phyloP scores from a whole-genome alignment of 202 grass and related monocot species.

The Dendrocalamus latiflorus region DNA sequence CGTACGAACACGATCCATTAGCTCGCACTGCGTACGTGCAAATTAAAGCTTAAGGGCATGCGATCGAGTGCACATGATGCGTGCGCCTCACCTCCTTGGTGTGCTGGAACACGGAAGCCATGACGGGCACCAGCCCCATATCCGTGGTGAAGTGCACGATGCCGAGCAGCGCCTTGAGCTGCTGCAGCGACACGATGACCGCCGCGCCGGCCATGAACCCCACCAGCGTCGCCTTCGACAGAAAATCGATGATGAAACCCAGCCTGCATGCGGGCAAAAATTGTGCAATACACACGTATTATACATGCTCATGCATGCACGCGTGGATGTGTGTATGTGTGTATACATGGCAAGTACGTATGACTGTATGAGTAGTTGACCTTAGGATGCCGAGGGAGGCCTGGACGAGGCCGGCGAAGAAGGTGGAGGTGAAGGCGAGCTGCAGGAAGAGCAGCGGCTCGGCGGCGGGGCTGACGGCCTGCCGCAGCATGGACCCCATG shows the following conservation, averaged over 20 bases:
- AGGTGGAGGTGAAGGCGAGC: no score
- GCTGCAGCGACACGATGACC: conserved; percentile 89
- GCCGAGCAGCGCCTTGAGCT: conserved; percentile 79
- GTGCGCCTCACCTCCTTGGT: conserved; percentile 45
- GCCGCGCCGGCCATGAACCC: no score
- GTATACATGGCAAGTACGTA: not conserved
- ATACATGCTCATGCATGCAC: not conserved
- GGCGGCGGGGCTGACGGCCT: no score
- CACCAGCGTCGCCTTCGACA: conserved; percentile 86
- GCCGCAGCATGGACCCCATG: conserved; percentile 89
- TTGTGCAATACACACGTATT: not conserved
- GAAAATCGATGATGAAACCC: conserved; percentile 85
- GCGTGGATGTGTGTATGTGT: not conserved
- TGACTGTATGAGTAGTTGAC: not conserved
- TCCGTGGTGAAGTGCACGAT: conserved; percentile 90
- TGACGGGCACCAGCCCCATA: conserved; percentile 87
- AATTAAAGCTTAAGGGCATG: not conserved
- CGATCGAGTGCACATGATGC: no score
- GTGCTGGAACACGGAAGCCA: conserved; percentile 73
- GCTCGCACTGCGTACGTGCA: not conserved
- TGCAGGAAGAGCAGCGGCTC: no score
- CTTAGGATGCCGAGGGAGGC: conserved; percentile 84
- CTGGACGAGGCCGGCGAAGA: conserved; percentile 87
- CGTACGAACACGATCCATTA: not conserved
- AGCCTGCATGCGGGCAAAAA: conserved; percentile 19